These are phyloP conservation scores for Aspergillus costaricaensis DNA, from an alignment of 2,329 filamentous ascomycete genomes.

Conservation along the genomic window DNA sequence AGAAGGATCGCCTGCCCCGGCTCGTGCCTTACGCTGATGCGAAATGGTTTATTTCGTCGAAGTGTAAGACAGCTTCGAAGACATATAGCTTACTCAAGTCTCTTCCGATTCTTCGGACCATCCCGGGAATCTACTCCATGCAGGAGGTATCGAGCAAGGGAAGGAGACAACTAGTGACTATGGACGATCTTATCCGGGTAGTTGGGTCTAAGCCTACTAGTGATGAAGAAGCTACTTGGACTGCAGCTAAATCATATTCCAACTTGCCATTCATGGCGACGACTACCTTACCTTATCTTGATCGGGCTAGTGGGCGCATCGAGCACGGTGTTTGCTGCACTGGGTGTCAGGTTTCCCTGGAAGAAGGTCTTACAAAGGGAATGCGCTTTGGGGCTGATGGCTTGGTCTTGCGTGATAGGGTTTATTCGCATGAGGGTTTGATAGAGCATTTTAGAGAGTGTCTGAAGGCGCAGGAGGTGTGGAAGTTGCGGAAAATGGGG, in stretches of 20 bases:
- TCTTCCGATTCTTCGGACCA: not conserved
- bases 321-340: constrained; percentile 7
- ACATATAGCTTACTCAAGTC: not conserved
- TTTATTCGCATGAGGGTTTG: not conserved
- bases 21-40: not conserved
- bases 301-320: not conserved
- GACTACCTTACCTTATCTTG: not conserved
- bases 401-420: not conserved
- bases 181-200: no score
- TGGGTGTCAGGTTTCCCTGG: constrained; percentile 8
- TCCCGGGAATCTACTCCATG: constrained; percentile 9
- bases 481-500: not conserved
- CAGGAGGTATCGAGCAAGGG: not conserved
- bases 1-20: not conserved
- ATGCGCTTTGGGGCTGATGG: not conserved
- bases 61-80: not conserved
- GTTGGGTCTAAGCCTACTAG: no score
- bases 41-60: not conserved
- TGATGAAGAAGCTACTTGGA: no score
- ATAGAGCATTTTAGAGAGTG: not conserved
- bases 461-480: not conserved
- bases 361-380: not conserved
- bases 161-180: not conserved
- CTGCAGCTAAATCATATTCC: no score
- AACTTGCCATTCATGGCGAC: not conserved